These are phyloP conservation scores for Cyclotella choctawhatcheeana DNA, from an alignment of 108 stramenopile genomes.

Conservation along the genomic window DNA sequence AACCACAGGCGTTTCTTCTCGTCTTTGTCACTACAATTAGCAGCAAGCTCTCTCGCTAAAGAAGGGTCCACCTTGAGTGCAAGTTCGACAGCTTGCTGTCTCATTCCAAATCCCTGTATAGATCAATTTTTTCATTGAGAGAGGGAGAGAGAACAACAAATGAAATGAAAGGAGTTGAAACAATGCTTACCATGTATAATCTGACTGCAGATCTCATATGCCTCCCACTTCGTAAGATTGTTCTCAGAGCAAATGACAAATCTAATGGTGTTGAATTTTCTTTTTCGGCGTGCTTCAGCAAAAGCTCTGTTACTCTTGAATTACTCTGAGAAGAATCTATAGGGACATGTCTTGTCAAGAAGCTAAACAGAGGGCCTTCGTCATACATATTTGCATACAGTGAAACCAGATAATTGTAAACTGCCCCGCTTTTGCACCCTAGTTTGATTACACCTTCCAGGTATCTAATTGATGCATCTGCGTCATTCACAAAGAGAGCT, in stretches of 20 bases:
- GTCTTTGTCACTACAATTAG: constrained; percentile 74
- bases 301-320: constrained; percentile 19
- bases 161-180: not conserved
- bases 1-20: constrained; percentile 87
- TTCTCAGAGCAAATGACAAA: constrained; percentile 76
- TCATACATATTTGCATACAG: constrained; percentile 81
- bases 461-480: constrained; percentile 61
- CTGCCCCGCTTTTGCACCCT: constrained; percentile 75
- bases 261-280: constrained; percentile 69
- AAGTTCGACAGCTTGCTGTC: constrained; percentile 87
- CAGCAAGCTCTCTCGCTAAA: constrained; percentile 82
- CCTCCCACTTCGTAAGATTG: constrained; percentile 74
- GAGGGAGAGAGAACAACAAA: not conserved
- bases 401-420: constrained; percentile 78
- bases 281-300: constrained; percentile 48
- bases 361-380: constrained; percentile 82
- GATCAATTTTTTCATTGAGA: not conserved
- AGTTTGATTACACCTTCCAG: constrained; percentile 85
- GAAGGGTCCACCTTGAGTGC: constrained; percentile 85
- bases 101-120: constrained; percentile 75
- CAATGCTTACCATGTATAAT: constrained; percentile 67
- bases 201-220: constrained; percentile 90
- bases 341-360: constrained; percentile 80
- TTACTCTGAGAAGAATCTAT: constrained; percentile 35
- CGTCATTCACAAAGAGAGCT: constrained; percentile 63